Evolutionary conservation across 192 early-diverging fungal genomes (phyloP).

Genomic region (Backusella macrospora): DNA sequence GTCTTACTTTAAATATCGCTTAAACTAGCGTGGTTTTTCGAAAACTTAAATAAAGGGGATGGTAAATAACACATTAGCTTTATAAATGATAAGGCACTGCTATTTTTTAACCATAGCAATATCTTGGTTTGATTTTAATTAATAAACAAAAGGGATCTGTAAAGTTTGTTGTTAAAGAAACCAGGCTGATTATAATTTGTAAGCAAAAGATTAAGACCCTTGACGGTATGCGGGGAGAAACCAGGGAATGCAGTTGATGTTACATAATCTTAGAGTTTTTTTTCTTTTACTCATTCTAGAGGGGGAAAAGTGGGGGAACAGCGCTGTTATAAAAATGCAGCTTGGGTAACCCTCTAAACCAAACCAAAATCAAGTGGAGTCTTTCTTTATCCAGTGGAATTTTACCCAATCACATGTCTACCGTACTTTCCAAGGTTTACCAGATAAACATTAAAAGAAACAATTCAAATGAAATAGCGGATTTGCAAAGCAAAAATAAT

Average conservation of each 20-base stretch:
- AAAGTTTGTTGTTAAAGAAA: background rate
- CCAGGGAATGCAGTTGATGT: slow-evolving; percentile 2
- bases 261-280: slow-evolving; percentile 6
- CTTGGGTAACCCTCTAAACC: background rate
- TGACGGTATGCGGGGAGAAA: background rate
- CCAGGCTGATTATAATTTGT: background rate
- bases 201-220: background rate
- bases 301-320: background rate
- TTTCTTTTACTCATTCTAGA: background rate
- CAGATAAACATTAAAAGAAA: background rate
- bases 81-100: background rate
- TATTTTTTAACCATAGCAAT: background rate
- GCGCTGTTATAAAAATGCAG: background rate
- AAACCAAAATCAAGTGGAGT: slow-evolving; percentile 1
- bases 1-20: slow-evolving; percentile 4
- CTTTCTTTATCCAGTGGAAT: background rate
- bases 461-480: background rate
- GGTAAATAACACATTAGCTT: background rate
- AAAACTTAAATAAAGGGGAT: background rate
- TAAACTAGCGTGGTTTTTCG: background rate
- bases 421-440: slow-evolving; percentile 13
- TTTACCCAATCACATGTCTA: slow-evolving; percentile 6
- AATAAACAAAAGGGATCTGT: background rate
- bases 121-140: background rate
- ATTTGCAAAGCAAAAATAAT: background rate